Percentiles rank a stretch among this genome's conserved stretches.
phyloP scores from a whole-genome alignment of 202 grass and related monocot genomes.

The Zizania palustris region DNA sequence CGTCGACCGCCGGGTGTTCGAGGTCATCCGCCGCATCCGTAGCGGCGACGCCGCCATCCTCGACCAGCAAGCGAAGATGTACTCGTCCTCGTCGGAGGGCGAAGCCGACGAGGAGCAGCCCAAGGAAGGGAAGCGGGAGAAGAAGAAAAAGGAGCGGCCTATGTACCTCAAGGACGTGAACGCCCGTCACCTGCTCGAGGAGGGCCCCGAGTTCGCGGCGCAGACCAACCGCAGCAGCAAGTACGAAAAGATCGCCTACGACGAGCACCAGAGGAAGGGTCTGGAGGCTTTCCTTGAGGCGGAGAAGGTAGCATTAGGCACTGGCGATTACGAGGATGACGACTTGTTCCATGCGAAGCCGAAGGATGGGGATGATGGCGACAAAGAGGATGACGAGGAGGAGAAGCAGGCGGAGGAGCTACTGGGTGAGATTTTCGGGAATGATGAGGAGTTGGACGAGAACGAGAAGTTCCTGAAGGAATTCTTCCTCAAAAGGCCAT shows the following conservation, averaged over 20 bases:
- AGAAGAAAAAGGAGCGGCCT: constrained; percentile 77
- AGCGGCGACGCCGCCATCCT: constrained; percentile 64
- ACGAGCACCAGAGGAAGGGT: constrained; percentile 58
- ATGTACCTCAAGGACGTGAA: constrained; percentile 86
- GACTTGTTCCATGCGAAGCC: constrained; percentile 57
- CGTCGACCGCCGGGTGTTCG: constrained; percentile 55
- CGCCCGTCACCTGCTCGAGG: constrained; percentile 71
- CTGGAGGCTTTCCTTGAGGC: constrained; percentile 61
- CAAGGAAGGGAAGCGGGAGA: constrained; percentile 41
- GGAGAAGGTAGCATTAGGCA: constrained; percentile 43
- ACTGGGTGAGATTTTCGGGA: constrained; percentile 58
- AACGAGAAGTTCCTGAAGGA: constrained; percentile 81
- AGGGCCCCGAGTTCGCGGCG: constrained; percentile 64
- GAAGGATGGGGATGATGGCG: neutral
- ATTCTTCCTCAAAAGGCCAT: constrained; percentile 63
- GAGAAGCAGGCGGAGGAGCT: constrained; percentile 57
- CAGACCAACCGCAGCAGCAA: constrained; percentile 44
- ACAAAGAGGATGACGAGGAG: constrained; percentile 42
- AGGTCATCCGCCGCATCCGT: constrained; percentile 71
- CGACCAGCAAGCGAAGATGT: constrained; percentile 57
- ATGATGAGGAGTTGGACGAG: constrained; percentile 70
- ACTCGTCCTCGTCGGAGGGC: constrained; percentile 51
- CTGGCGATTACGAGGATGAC: constrained; percentile 24
- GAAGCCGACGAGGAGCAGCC: constrained; percentile 43
- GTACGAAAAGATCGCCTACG: constrained; percentile 56